Evolutionary conservation across 2,329 filamentous ascomycete species (phyloP).

Genomic region (Tolypocladium album): DNA sequence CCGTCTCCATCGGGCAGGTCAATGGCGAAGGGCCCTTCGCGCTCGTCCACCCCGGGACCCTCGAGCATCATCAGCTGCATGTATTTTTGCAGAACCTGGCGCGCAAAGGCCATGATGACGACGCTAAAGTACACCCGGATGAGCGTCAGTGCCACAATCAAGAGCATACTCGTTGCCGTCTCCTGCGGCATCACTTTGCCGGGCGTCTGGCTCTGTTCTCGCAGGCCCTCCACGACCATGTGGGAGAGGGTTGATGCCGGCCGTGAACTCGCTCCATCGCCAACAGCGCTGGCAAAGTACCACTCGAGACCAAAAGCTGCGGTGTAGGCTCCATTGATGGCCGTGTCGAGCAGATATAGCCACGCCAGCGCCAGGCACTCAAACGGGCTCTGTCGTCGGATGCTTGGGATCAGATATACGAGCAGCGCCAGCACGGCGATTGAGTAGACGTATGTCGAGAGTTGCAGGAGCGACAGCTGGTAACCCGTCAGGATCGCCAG

Average conservation of each 20-base stretch:
- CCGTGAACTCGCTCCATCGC: constrained; percentile 20
- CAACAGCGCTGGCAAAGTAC: constrained; percentile 60
- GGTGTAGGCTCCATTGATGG: constrained; percentile 76
- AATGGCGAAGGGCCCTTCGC: constrained; percentile 56
- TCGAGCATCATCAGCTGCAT: constrained; percentile 37
- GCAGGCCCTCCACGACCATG: constrained; percentile 20
- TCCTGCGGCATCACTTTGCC: constrained; percentile 36
- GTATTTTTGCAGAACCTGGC: constrained; percentile 63
- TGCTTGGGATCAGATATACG: constrained; percentile 64
- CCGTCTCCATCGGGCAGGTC: constrained; percentile 66
- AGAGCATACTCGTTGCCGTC: constrained; percentile 63
- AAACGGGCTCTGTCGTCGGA: constrained; percentile 67
- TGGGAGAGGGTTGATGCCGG: constrained; percentile 10
- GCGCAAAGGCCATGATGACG: constrained; percentile 73
- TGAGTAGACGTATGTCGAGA: constrained; percentile 88
- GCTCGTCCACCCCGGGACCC: constrained; percentile 30
- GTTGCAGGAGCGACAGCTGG: constrained; percentile 68
- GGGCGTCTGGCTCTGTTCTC: constrained; percentile 20
- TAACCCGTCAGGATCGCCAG: constrained; percentile 84
- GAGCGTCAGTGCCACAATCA: constrained; percentile 64
- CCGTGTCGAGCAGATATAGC: constrained; percentile 73
- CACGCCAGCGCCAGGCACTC: constrained; percentile 74
- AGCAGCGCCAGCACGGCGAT: constrained; percentile 58
- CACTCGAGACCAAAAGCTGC: constrained; percentile 72
- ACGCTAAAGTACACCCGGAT: constrained; percentile 76